Evolutionary conservation across 2,329 filamentous ascomycete species (phyloP), one percentile per base, ranked within the genome.

Genomic region (Trichoderma koningiopsis): DNA sequence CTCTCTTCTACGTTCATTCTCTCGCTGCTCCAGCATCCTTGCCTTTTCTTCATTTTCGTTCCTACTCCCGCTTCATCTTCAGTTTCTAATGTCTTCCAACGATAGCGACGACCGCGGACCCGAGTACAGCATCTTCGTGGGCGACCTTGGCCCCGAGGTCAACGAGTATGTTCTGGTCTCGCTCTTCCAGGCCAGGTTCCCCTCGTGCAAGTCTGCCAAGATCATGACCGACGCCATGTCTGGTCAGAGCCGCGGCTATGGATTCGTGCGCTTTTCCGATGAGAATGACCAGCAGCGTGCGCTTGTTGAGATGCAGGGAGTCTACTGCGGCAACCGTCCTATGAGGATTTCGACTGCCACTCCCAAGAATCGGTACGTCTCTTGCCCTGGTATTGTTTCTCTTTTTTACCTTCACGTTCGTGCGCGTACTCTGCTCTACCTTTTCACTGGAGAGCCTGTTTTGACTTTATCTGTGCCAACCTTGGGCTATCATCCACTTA

Each of bases 161-260:
- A 99, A 97, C 81, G 96, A 99, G 84, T 98, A 97, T 77, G 95
- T 98, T 69, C 86, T 99, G 70, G 95, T 98, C 66, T 97, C 94
- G 31, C 90, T 99, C 62, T 99, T 99, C 88, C 95, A 98, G 84
- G 91, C 90, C 78, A 93, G 95, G 71, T 99, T 97, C 86, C 92
- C 92, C 0, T 97, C 94, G 10, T 98, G 95, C 92, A 98, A 98
- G 86, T 97, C 94, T 47, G 96, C 96, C 77, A 99, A 99, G 88
- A 99, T 99, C 83, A 99, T 99, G 96, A 97, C 95, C 71, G 96
- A 99, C 78, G 95, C 96, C 71, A 96, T 98, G 83, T 97, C 92
- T 72, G 96, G 96, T 75, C 95, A 98, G 88, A 97, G 94, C 72
- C 94, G 96, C 72, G 96, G 96, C 68, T 99, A 99, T 77, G 96